Evolutionary conservation across 2,329 filamentous ascomycete species (phyloP).

Genomic region (Botrytis pseudocinerea): DNA sequence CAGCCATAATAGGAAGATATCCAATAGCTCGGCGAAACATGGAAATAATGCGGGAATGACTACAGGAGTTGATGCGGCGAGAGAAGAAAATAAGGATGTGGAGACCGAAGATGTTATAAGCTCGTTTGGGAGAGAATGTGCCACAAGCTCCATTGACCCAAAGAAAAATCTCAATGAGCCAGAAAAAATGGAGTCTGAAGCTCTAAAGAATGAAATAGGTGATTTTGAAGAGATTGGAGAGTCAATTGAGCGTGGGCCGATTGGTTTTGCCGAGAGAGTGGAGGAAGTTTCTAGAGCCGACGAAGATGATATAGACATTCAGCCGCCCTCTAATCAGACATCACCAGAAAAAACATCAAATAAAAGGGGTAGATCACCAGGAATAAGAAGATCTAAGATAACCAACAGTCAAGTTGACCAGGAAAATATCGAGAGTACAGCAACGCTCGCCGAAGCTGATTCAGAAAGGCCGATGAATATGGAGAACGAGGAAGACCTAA

Average conservation of each 20-base stretch:
- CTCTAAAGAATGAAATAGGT: background rate
- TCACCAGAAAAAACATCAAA: background rate
- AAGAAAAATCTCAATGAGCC: background rate
- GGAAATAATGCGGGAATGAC: background rate
- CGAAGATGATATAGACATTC: background rate
- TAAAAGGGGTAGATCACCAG: background rate
- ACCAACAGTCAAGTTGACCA: background rate
- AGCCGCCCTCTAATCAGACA: background rate
- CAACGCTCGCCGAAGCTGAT: background rate
- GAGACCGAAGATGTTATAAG: background rate
- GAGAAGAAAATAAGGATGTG: background rate
- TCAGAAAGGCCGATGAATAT: background rate
- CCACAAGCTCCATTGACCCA: constrained; percentile 15
- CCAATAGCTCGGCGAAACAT: background rate
- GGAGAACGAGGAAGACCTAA: background rate
- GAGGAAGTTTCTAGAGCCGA: background rate
- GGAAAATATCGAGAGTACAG: background rate
- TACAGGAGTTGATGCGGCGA: background rate
- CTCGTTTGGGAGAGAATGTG: constrained; percentile 22
- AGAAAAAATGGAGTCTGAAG: background rate
- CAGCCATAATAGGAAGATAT: background rate
- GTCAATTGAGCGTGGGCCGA: background rate
- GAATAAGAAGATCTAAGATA: background rate
- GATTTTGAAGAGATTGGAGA: background rate
- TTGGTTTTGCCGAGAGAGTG: background rate